Percentiles rank a stretch among this genome's conserved stretches.
Evolutionary conservation across 495 filamentous ascomycete genomes (phyloP).

Genomic region (Penicillium coffeae): DNA sequence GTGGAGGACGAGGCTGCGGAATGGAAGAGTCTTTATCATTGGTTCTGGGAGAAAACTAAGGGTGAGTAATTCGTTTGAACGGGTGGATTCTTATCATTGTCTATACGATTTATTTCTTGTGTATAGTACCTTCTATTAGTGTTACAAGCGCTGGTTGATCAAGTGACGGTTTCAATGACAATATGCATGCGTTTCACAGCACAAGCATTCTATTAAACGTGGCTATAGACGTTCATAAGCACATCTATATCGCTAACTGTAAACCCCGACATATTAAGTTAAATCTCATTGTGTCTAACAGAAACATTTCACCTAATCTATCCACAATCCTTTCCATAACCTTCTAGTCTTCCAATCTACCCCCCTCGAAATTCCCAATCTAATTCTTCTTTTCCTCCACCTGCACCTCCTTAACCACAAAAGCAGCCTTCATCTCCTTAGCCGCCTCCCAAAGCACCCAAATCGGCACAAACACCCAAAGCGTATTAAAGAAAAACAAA

Average conservation of each 20-base stretch:
- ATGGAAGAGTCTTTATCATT: conserved; percentile 44
- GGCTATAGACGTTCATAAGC: neutral
- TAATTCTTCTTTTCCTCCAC: conserved; percentile 10
- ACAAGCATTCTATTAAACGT: neutral
- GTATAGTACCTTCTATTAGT: neutral
- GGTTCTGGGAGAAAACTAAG: conserved; percentile 41
- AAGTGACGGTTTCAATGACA: neutral
- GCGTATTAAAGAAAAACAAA: conserved; percentile 83
- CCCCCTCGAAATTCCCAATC: neutral
- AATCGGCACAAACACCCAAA: conserved; percentile 80
- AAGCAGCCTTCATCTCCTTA: conserved; percentile 56
- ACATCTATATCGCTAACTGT: neutral
- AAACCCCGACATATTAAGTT: too few species aligned
- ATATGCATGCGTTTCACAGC: neutral
- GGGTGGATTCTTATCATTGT: neutral
- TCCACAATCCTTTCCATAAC: neutral
- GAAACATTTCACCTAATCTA: too few species aligned
- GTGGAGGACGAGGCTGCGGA: conserved; percentile 42
- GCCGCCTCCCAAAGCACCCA: conserved; percentile 71
- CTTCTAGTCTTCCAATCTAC: neutral
- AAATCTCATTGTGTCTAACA: neutral
- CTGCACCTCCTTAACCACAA: conserved; percentile 30
- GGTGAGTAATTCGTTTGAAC: neutral
- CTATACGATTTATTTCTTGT: neutral
- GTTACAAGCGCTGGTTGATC: too few species aligned